These are phyloP conservation scores for Malassezia psittaci DNA, from an alignment of 1,284 basidiomycete genomes.

Conservation along the genomic window DNA sequence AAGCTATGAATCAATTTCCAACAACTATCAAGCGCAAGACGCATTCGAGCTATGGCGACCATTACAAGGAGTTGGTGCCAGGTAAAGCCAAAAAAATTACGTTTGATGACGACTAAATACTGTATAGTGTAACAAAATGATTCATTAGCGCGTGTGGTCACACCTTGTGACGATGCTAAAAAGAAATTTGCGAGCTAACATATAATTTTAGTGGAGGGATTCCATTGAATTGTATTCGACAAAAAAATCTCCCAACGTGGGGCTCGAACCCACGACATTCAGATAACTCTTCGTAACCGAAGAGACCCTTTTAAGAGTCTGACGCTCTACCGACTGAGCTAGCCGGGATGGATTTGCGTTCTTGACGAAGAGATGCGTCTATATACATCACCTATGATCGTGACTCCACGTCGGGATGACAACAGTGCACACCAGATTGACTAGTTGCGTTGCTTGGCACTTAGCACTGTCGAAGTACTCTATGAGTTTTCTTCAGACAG, in stretches of 20 bases:
- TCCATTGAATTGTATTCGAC: not conserved
- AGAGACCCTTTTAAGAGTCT: slow-evolving; percentile 28
- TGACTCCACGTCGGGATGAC: too few relatives aligned
- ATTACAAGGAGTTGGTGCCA: slow-evolving; percentile 53
- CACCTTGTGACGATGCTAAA: too few relatives aligned
- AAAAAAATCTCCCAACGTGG: slow-evolving; percentile 25
- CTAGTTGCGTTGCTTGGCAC: too few relatives aligned
- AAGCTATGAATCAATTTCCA: slow-evolving; percentile 76
- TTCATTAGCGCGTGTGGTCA: too few relatives aligned
- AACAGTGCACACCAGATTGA: too few relatives aligned
- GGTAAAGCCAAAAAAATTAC: slow-evolving; percentile 59
- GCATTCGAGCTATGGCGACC: slow-evolving; percentile 56
- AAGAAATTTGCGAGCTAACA: not conserved
- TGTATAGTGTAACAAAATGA: not conserved
- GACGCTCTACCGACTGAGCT: slow-evolving; percentile 38
- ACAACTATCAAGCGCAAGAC: slow-evolving; percentile 91
- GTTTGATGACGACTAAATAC: slow-evolving; percentile 25
- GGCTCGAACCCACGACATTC: slow-evolving; percentile 29
- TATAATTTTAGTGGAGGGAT: not conserved
- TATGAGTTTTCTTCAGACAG: not conserved
- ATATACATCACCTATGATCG: too few relatives aligned
- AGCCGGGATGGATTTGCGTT: slow-evolving; percentile 22
- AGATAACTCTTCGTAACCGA: slow-evolving; percentile 19
- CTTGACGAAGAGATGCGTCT: too few relatives aligned
- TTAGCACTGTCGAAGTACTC: too few relatives aligned